Percentiles rank a stretch among this genome's conserved stretches.
These are phyloP conservation scores for Ophiostoma quercus DNA, from an alignment of 2,329 filamentous ascomycete genomes.

Conservation along the genomic window DNA sequence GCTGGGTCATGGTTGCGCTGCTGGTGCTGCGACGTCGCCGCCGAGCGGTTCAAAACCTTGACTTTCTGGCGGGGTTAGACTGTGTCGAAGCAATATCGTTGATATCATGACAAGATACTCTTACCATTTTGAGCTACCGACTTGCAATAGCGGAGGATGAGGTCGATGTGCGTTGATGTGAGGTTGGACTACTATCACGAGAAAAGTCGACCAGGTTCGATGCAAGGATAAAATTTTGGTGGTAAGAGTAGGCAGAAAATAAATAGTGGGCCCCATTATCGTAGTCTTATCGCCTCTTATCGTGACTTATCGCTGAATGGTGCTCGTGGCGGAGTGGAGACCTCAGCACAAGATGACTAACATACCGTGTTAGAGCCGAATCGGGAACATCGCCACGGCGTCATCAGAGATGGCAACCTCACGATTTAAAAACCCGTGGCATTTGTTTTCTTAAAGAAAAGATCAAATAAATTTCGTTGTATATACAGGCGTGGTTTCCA, in stretches of 20 bases:
- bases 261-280: not conserved
- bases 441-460: no score
- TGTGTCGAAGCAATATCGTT: not conserved
- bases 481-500: no score
- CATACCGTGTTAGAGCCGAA: not conserved
- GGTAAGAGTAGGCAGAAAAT: conserved; percentile 4
- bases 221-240: conserved; percentile 5
- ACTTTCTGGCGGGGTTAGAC: conserved; percentile 25
- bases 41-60: conserved; percentile 27
- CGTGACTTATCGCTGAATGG: not conserved
- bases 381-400: not conserved
- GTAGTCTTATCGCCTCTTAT: not conserved
- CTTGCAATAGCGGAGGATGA: not conserved
- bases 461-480: no score
- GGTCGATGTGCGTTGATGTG: not conserved
- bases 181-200: not conserved
- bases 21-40: conserved; percentile 27
- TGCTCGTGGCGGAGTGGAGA: not conserved
- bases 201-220: not conserved
- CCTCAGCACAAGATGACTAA: not conserved
- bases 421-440: no score
- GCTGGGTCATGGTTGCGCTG: conserved; percentile 56
- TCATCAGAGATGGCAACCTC: no score
- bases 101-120: not conserved
- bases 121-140: not conserved